Conservation (phyloP, 192 early-diverging fungal species). For the Umbelopsis isabellina region DNA sequence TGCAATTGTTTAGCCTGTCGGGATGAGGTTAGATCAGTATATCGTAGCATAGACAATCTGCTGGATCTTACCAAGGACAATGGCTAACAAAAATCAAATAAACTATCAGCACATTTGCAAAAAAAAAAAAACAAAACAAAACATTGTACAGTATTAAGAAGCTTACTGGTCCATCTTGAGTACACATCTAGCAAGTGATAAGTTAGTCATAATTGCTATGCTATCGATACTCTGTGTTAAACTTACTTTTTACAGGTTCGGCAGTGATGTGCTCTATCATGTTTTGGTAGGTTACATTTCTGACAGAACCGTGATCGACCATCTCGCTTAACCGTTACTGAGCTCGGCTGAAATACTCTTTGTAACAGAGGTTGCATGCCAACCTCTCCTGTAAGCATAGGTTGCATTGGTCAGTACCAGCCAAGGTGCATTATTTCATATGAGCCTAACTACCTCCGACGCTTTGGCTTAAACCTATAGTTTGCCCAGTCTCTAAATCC, state of each 20-base stretch:
- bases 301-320: slow-evolving; percentile 39
- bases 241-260: slow-evolving; percentile 38
- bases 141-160: background rate
- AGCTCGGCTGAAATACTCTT: background rate
- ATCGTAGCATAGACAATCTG: background rate
- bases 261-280: slow-evolving; percentile 43
- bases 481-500: slow-evolving; percentile 23
- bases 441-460: background rate
- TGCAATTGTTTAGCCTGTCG: slow-evolving; percentile 42
- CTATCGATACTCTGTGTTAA: background rate
- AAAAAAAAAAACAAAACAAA: background rate
- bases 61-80: slow-evolving; percentile 37
- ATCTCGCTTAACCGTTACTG: slow-evolving; percentile 33
- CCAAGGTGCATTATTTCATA: background rate
- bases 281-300: slow-evolving; percentile 38
- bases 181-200: slow-evolving; percentile 22
- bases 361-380: slow-evolving; percentile 13
- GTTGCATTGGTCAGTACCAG: background rate
- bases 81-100: slow-evolving; percentile 26
- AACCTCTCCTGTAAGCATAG: slow-evolving; percentile 4
- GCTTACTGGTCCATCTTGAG: slow-evolving; percentile 50
- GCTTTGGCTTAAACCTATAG: background rate
- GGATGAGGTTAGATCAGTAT: background rate
- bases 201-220: background rate
- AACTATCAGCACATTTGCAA: background rate